These are phyloP conservation scores for Haplosporangium gracile DNA, from an alignment of 192 early-diverging fungal genomes.

Conservation along the genomic window DNA sequence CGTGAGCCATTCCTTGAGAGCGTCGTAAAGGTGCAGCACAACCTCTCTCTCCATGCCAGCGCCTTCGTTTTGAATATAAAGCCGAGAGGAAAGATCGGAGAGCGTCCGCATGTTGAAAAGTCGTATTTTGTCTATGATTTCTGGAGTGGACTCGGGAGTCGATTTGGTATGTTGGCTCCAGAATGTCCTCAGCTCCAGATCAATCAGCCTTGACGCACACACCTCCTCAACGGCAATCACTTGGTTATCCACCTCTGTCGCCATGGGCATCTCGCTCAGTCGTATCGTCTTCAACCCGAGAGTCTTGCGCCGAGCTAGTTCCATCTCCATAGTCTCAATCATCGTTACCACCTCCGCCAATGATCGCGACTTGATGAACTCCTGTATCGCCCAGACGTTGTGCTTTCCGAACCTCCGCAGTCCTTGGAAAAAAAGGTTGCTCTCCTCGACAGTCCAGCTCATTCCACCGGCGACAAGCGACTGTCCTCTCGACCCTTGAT, in stretches of 20 bases:
- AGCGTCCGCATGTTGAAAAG: conserved; percentile 31
- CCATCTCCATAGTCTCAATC: conserved; percentile 41
- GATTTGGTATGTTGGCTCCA: conserved; percentile 4
- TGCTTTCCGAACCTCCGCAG: conserved; percentile 45
- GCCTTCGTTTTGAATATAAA: conserved; percentile 30
- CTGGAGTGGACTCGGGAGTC: not conserved
- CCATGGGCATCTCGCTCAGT: conserved; percentile 45
- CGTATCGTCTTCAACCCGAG: not conserved
- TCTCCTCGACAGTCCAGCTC: conserved; percentile 29
- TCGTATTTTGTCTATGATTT: conserved; percentile 13
- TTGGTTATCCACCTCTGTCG: conserved; percentile 23
- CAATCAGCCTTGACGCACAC: conserved; percentile 12
- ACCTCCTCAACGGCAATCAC: conserved; percentile 24
- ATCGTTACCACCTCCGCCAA: conserved; percentile 47
- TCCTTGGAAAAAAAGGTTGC: conserved; percentile 39
- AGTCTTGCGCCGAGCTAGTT: conserved; percentile 15
- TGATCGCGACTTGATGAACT: conserved; percentile 31
- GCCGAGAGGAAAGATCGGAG: conserved; percentile 13
- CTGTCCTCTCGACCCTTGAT: not conserved
- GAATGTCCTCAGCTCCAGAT: not conserved
- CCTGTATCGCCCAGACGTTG: conserved; percentile 48
- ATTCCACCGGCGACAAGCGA: conserved; percentile 34
- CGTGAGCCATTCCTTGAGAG: conserved; percentile 36
- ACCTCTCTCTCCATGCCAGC: conserved; percentile 37
- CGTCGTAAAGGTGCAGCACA: conserved; percentile 12